Conservation (phyloP, 208 protist species). For the Leishmania braziliensis region DNA sequence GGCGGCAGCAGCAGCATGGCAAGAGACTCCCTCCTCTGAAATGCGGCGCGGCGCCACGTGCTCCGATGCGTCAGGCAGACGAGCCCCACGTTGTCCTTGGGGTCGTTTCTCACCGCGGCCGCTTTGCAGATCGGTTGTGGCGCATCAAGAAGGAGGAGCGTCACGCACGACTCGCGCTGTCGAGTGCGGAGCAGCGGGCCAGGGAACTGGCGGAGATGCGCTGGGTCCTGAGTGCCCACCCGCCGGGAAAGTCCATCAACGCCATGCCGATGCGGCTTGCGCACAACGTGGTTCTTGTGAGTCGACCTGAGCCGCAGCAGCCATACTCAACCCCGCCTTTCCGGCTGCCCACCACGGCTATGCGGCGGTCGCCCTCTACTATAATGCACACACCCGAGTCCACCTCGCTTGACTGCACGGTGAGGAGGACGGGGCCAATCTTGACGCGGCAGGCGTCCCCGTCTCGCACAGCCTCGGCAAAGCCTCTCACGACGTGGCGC, state of each 20-base stretch:
- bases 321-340: background rate
- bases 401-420: background rate
- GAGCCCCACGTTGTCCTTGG: background rate
- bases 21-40: background rate
- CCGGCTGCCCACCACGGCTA: background rate
- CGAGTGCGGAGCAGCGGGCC: conserved; percentile 6
- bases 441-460: background rate
- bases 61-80: background rate
- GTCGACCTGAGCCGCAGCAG: background rate
- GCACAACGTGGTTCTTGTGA: background rate
- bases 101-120: background rate
- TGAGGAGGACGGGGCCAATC: background rate
- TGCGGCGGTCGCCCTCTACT: background rate
- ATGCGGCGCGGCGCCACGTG: background rate
- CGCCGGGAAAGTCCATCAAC: conserved; percentile 4
- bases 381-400: background rate
- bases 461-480: background rate
- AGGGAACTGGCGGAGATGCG: conserved; percentile 18
- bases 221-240: conserved; percentile 13
- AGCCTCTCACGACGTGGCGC: background rate
- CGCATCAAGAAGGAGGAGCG: conserved; percentile 9
- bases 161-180: background rate
- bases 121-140: background rate
- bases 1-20: background rate
- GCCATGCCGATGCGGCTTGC: background rate